Percentiles rank a stretch among this genome's conserved stretches.
phyloP scores from a whole-genome alignment of 306 rosid species.

The Ceratonia siliqua region DNA sequence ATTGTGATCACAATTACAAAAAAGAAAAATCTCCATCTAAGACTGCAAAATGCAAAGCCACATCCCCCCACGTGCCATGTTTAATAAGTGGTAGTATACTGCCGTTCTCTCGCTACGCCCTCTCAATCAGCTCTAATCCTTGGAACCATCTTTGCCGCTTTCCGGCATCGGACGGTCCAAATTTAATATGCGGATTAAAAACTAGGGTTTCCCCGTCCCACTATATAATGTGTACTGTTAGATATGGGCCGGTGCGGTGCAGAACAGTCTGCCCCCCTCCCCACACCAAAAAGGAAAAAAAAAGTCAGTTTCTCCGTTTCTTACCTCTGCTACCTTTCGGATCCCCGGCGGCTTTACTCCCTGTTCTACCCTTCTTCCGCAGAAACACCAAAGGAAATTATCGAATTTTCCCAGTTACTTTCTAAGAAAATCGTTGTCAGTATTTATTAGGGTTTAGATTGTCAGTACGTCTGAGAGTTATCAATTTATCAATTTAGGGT shows the following conservation, averaged over 20 bases:
- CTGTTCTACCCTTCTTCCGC: not conserved
- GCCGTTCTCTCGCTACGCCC: slow-evolving; percentile 19
- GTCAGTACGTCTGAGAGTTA: not conserved
- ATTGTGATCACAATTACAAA: too few species aligned
- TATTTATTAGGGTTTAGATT: slow-evolving; percentile 34
- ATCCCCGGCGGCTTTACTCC: slow-evolving; percentile 47
- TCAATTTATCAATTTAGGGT: too few species aligned
- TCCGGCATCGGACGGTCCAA: slow-evolving; percentile 35
- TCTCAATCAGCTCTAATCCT: not conserved
- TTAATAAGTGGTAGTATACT: too few species aligned
- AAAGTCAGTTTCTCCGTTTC: slow-evolving; percentile 18
- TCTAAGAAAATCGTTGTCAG: not conserved
- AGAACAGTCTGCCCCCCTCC: slow-evolving; percentile 64
- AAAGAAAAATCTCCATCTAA: too few species aligned
- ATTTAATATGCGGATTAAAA: not conserved
- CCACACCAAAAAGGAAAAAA: slow-evolving; percentile 23
- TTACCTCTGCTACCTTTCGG: slow-evolving; percentile 18
- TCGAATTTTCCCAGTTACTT: not conserved
- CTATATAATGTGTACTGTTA: slow-evolving; percentile 39
- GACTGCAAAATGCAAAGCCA: too few species aligned
- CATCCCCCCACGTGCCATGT: too few species aligned
- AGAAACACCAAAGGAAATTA: slow-evolving; percentile 33
- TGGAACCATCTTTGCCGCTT: not conserved
- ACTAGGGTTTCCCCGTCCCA: slow-evolving; percentile 44
- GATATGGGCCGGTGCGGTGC: slow-evolving; percentile 55